Base-by-base conservation (phyloP, 2,329 filamentous ascomycete genomes). In the Calonectria henricotiae region DNA sequence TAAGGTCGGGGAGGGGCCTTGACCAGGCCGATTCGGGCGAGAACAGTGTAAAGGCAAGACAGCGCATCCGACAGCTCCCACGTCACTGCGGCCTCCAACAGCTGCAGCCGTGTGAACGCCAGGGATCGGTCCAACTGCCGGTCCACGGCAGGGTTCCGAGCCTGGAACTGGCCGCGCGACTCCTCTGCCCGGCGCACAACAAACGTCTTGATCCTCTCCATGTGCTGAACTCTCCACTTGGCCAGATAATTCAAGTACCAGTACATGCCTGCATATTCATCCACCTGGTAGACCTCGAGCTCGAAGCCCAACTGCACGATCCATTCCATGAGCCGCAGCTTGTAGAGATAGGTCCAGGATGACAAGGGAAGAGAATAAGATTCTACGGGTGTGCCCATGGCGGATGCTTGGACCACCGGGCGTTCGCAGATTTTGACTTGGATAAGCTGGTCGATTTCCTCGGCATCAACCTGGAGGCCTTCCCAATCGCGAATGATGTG, bases 281-380 rank as follows among this genome's bases (percentile, higher is more conserved):
- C 93, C 0, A 91, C 88, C 64, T 96, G 91, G 81, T 98, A 98
- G 11, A 98, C 89, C 49, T 96, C 92, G 13, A 98, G 91, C 82
- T 99, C 96, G 80, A 99, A 98, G 13, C 97, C 96, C 37, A 98
- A 90, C 79, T 98, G 93, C 17, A 98, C 88, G 54, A 97, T 92
- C 86, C 91, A 93, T 79, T 96, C 92, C 88, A 98, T 94, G 77
- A 96, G 90, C 35, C 89, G 90, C n/a, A 98, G 87, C 81, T 98
- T 98, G 82, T 97, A 94, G 70, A 95, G 89, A 77, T 96, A 97
- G 0, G 92, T 90, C 96, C 96, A 99, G 4, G 93, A 95, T 1
- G 93, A 94, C 0, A 98, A 86, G 0, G 94, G 91, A 63, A 93
- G 92, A 0, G 91, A 87, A 78, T 89, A 92, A 0, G 89, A 84